These are phyloP conservation scores for Cylindrotheca fusiformis DNA, from an alignment of 108 stramenopile species.

Conservation along the genomic window DNA sequence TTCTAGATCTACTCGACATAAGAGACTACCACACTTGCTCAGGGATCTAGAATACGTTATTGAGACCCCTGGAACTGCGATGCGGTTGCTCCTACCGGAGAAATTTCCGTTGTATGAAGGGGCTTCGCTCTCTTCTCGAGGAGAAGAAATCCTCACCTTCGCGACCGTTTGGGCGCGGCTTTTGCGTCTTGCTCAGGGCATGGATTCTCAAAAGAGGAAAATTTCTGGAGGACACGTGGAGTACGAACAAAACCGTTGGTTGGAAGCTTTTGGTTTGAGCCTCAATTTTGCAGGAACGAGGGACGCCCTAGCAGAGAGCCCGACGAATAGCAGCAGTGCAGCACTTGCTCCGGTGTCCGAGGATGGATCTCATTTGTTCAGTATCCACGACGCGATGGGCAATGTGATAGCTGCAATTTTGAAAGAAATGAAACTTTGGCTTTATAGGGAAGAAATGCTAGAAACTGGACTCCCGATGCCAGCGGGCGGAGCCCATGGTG, in stretches of 20 bases:
- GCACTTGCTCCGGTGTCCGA: slow-evolving; percentile 33
- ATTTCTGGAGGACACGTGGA: slow-evolving; percentile 87
- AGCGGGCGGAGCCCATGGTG: slow-evolving; percentile 42
- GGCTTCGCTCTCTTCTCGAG: slow-evolving; percentile 35
- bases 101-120: slow-evolving; percentile 41
- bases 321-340: slow-evolving; percentile 42
- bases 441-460: slow-evolving; percentile 78
- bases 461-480: slow-evolving; percentile 61
- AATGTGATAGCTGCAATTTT: slow-evolving; percentile 71
- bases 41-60: slow-evolving; percentile 90
- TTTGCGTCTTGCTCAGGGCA: slow-evolving; percentile 78
- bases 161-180: slow-evolving; percentile 71
- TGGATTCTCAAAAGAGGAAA: slow-evolving; percentile 85
- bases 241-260: slow-evolving; percentile 83
- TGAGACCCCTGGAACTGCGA: slow-evolving; percentile 84
- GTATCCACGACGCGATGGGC: slow-evolving; percentile 65
- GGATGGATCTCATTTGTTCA: slow-evolving; percentile 41
- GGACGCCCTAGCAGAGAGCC: slow-evolving; percentile 81
- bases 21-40: slow-evolving; percentile 79
- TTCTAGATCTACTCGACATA: slow-evolving; percentile 78
- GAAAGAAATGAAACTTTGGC: slow-evolving; percentile 84
- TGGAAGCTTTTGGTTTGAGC: slow-evolving; percentile 80
- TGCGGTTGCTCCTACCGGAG: slow-evolving; percentile 58
- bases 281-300: slow-evolving; percentile 80
- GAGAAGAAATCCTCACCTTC: slow-evolving; percentile 65